Conservation (phyloP, 1,139 yeast species). For the Protomyces gravidus region DNA sequence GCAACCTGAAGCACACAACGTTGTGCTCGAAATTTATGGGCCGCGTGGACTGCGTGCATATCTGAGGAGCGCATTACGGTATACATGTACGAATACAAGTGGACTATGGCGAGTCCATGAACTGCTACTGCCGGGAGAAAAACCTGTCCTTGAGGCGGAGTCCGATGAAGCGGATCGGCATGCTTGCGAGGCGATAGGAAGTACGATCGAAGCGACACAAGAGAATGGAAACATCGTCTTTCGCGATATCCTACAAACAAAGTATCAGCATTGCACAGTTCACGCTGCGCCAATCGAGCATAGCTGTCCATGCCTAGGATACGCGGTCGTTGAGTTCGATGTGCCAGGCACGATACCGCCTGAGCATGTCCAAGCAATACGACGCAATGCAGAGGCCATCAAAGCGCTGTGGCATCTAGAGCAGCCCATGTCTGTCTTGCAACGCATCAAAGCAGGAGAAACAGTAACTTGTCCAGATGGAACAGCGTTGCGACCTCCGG, state of each 20-base stretch:
- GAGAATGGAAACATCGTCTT: not conserved
- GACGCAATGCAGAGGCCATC: not conserved
- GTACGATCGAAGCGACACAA: not conserved
- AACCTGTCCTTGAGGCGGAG: not conserved
- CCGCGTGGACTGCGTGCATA: conserved; percentile 22
- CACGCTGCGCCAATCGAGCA: conserved; percentile 25
- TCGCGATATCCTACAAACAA: conserved; percentile 2
- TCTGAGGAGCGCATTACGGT: conserved; percentile 7
- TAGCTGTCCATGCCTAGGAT: conserved; percentile 21
- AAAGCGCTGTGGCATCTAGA: not conserved
- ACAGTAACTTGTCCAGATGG: conserved; percentile 11
- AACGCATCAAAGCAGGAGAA: conserved; percentile 4
- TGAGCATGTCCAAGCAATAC: not conserved
- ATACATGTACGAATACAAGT: conserved; percentile 6
- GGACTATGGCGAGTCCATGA: conserved; percentile 20
- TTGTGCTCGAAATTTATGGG: conserved; percentile 20
- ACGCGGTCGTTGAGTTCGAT: conserved; percentile 7
- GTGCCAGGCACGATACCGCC: conserved; percentile 9
- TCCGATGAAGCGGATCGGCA: not conserved
- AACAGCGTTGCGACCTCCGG: conserved; percentile 10
- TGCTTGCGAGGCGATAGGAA: conserved; percentile 19
- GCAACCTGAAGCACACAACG: not conserved
- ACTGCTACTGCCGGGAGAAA: conserved; percentile 22
- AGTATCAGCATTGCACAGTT: conserved; percentile 2
- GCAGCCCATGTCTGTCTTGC: conserved; percentile 17